Percentiles rank a stretch among this genome's conserved stretches.
These are phyloP conservation scores for Colletotrichum sp. DNA, from an alignment of 2,329 filamentous ascomycete species.

Conservation along the genomic window DNA sequence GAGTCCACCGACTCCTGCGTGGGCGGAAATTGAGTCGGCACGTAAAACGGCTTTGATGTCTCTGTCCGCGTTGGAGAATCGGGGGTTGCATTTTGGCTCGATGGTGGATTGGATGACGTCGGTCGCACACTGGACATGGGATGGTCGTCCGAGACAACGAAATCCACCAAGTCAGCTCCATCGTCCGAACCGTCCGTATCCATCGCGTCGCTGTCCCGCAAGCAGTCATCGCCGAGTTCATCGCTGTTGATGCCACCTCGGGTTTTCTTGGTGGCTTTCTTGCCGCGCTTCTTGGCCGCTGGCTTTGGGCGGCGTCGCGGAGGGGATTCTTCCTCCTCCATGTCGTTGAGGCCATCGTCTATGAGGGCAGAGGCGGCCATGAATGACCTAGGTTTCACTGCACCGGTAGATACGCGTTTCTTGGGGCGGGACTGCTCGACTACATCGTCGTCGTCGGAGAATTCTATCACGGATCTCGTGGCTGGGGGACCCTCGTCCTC, in stretches of 20 bases:
- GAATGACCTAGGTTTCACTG: background rate
- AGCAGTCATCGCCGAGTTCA: conserved; percentile 57
- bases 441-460: conserved; percentile 17
- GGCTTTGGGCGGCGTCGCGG: conserved; percentile 11
- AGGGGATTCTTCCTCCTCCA: conserved; percentile 19
- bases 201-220: conserved; percentile 50
- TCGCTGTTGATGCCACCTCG: conserved; percentile 44
- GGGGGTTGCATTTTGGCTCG: conserved; percentile 29
- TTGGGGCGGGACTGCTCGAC: conserved; percentile 14
- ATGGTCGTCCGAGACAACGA: conserved; percentile 60
- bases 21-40: conserved; percentile 39
- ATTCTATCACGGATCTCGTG: background rate
- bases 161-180: conserved; percentile 56
- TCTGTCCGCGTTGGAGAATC: conserved; percentile 23
- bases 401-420: conserved; percentile 3
- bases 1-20: conserved; percentile 42
- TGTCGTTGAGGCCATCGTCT: conserved; percentile 16
- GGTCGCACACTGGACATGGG: conserved; percentile 32
- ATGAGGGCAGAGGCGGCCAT: background rate
- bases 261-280: conserved; percentile 18
- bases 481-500: conserved; percentile 25
- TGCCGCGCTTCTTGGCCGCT: conserved; percentile 19
- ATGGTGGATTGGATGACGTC: conserved; percentile 28
- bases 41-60: conserved; percentile 38
- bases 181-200: conserved; percentile 53